Conservation (phyloP, 768 basidiomycete species). For the Boletales sp. region DNA sequence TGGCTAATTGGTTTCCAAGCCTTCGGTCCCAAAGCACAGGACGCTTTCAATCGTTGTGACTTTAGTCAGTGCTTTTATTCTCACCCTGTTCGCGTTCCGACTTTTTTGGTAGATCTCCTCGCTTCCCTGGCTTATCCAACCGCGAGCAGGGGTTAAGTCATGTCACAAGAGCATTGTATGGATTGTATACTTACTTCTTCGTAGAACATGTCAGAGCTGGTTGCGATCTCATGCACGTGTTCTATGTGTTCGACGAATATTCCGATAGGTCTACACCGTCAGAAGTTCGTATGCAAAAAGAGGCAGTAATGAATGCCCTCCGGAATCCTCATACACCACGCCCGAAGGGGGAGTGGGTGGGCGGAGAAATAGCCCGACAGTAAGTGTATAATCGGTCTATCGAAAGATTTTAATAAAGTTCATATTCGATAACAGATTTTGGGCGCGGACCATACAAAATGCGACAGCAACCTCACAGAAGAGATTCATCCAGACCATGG, state of each 20-base stretch:
- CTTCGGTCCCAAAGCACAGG: conserved; percentile 11
- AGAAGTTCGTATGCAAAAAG: conserved; percentile 25
- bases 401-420: neutral
- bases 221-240: conserved; percentile 50
- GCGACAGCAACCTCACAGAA: conserved; percentile 7
- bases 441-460: conserved; percentile 6
- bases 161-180: neutral
- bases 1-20: conserved; percentile 9
- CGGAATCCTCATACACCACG: conserved; percentile 9
- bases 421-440: conserved; percentile 9
- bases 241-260: conserved; percentile 50
- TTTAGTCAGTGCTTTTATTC: conserved; percentile 1
- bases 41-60: conserved; percentile 8
- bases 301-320: conserved; percentile 21
- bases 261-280: conserved; percentile 38
- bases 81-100: neutral
- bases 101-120: conserved; percentile 6
- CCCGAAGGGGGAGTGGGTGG: conserved; percentile 16
- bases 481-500: conserved; percentile 37
- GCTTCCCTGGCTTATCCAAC: conserved; percentile 4
- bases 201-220: conserved; percentile 30
- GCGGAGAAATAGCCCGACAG: conserved; percentile 16
- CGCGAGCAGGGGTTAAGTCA: conserved; percentile 9
- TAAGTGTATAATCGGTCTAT: neutral
- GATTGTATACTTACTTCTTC: neutral